phyloP scores from a whole-genome alignment of 345 rosid genomes.

The Anacardium occidentale region DNA sequence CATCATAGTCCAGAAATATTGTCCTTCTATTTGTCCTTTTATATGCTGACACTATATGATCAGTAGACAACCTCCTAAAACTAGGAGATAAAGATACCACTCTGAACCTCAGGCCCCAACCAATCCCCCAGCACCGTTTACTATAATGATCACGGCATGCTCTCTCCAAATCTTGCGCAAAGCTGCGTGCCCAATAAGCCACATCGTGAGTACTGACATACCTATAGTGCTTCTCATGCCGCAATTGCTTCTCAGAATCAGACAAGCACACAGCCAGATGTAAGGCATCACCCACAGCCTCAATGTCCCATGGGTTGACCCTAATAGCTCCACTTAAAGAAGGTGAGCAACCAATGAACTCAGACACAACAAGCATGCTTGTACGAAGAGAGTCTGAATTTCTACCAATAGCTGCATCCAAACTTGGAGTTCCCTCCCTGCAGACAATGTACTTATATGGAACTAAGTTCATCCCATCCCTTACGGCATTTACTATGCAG shows the following conservation, averaged over 20 bases:
- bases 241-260: slow-evolving; percentile 61
- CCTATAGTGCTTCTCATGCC: slow-evolving; percentile 78
- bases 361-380: slow-evolving; percentile 83
- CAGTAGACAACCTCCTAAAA: slow-evolving; percentile 58
- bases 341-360: slow-evolving; percentile 83
- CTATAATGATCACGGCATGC: slow-evolving; percentile 70
- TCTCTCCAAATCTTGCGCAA: slow-evolving; percentile 66
- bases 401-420: slow-evolving; percentile 55
- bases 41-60: slow-evolving; percentile 61
- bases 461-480: slow-evolving; percentile 87
- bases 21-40: slow-evolving; percentile 64
- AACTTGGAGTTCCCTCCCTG: slow-evolving; percentile 64
- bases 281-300: slow-evolving; percentile 74
- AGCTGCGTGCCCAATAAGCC: slow-evolving; percentile 77
- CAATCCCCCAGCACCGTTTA: slow-evolving; percentile 79
- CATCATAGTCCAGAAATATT: slow-evolving; percentile 77
- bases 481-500: slow-evolving; percentile 76
- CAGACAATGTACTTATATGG: slow-evolving; percentile 75
- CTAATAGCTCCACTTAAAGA: slow-evolving; percentile 81
- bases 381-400: slow-evolving; percentile 44
- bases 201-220: slow-evolving; percentile 74
- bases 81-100: slow-evolving; percentile 71
- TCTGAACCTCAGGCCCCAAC: slow-evolving; percentile 69
- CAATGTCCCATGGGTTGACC: slow-evolving; percentile 79
- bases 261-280: slow-evolving; percentile 51